Percentiles rank a stretch among this genome's conserved stretches.
Conservation (phyloP, 75 land plant genomes). For the Pinus albicaulis region DNA sequence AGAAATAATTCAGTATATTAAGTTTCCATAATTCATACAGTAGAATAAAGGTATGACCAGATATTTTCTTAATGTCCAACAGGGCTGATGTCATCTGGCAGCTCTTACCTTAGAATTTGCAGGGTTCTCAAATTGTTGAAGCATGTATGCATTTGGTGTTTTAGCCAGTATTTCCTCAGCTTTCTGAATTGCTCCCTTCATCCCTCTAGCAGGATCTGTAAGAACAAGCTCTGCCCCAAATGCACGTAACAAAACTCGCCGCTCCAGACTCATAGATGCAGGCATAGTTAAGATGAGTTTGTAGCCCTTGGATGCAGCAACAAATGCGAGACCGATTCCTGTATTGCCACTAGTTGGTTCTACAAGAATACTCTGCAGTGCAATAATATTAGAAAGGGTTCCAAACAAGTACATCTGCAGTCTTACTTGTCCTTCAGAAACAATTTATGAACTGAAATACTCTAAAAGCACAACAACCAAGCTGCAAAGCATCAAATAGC, state of each 20-base stretch:
- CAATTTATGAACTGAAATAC: background rate
- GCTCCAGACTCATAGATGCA: conserved; percentile 93
- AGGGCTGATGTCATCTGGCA: background rate
- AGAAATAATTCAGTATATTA: background rate
- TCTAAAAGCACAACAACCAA: background rate
- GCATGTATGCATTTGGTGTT: conserved; percentile 90
- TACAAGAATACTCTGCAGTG: conserved; percentile 70
- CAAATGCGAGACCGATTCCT: conserved; percentile 91
- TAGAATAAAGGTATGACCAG: background rate
- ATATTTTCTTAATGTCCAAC: background rate
- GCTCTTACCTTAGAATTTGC: conserved; percentile 84
- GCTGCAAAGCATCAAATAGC: background rate
- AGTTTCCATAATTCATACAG: background rate
- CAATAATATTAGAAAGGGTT: background rate
- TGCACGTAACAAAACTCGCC: conserved; percentile 78
- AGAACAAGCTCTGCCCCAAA: conserved; percentile 95
- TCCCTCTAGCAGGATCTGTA: conserved; percentile 85
- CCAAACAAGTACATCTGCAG: background rate
- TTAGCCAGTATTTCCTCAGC: conserved; percentile 86
- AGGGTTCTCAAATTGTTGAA: conserved; percentile 95
- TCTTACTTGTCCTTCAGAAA: background rate
- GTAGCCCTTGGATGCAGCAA: conserved; percentile 94
- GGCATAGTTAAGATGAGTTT: conserved; percentile 93
- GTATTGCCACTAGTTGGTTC: conserved; percentile 97
- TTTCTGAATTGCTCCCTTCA: conserved; percentile 88